Conservation (phyloP, 192 early-diverging fungal genomes). For the Cetraspora pellucida region DNA sequence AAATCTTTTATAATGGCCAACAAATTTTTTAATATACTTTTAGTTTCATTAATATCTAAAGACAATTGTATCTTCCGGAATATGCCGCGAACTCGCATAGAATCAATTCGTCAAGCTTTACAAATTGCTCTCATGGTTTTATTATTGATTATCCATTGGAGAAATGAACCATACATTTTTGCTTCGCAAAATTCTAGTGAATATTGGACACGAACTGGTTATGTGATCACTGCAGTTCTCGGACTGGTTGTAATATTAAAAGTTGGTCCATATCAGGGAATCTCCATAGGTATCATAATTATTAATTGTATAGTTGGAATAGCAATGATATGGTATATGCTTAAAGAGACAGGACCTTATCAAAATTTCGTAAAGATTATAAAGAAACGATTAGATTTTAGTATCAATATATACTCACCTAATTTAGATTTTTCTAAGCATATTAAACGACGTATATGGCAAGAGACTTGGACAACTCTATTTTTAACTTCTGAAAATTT, state of each 20-base stretch:
- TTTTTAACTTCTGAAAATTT: conserved; percentile 61
- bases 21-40: conserved; percentile 54
- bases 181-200: conserved; percentile 57
- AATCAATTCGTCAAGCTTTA: conserved; percentile 49
- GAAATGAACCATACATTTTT: conserved; percentile 60
- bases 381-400: conserved; percentile 48
- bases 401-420: conserved; percentile 54
- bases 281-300: conserved; percentile 51
- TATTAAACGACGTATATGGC: conserved; percentile 63
- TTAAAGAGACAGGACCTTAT: conserved; percentile 47
- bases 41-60: conserved; percentile 55
- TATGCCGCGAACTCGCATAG: conserved; percentile 48
- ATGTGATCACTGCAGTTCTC: conserved; percentile 48
- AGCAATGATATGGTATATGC: conserved; percentile 45
- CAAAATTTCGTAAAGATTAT: conserved; percentile 49
- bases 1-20: conserved; percentile 58
- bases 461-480: conserved; percentile 70
- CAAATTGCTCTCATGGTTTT: conserved; percentile 54
- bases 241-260: conserved; percentile 57
- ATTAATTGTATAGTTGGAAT: conserved; percentile 41
- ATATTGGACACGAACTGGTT: conserved; percentile 49
- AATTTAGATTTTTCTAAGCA: conserved; percentile 44
- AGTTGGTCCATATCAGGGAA: conserved; percentile 47
- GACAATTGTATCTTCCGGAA: conserved; percentile 64
- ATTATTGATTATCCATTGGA: conserved; percentile 56